Percentiles rank a stretch among this genome's conserved stretches.
phyloP scores from a whole-genome alignment of 2,329 filamentous ascomycete genomes.

The Pseudocercospora pini-densiflorae region DNA sequence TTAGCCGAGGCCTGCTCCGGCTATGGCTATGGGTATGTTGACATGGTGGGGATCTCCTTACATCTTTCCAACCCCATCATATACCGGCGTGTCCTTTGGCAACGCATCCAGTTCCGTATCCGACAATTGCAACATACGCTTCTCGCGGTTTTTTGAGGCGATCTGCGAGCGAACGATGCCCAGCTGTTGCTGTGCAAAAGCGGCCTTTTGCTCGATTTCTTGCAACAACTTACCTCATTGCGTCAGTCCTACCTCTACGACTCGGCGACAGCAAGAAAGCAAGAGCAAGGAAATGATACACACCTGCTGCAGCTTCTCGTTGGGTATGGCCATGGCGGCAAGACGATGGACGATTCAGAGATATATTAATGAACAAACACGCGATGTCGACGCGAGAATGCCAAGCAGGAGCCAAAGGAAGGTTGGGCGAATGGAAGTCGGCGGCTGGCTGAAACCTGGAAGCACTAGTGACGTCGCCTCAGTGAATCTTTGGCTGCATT shows the following conservation, averaged over 20 bases:
- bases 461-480: background rate
- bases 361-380: background rate
- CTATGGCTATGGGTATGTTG: constrained; percentile 11
- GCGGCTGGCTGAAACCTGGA: background rate
- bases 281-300: constrained; percentile 22
- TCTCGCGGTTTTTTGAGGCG: constrained; percentile 81
- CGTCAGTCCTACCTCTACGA: constrained; percentile 15
- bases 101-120: constrained; percentile 79
- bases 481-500: background rate
- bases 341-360: background rate
- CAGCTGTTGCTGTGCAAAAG: constrained; percentile 90
- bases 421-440: background rate
- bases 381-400: background rate
- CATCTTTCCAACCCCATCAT: constrained; percentile 98
- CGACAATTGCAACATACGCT: constrained; percentile 86
- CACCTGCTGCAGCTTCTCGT: constrained; percentile 93
- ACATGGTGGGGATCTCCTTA: constrained; percentile 46
- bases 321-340: constrained; percentile 80
- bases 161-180: constrained; percentile 83
- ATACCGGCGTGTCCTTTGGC: constrained; percentile 76
- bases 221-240: constrained; percentile 66
- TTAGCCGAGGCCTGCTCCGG: constrained; percentile 24
- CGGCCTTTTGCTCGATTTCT: constrained; percentile 90
- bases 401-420: background rate
- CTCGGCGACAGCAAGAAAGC: background rate